phyloP scores from a whole-genome alignment of 805 yeast genomes.

The Metschnikowia cerradonensis region DNA sequence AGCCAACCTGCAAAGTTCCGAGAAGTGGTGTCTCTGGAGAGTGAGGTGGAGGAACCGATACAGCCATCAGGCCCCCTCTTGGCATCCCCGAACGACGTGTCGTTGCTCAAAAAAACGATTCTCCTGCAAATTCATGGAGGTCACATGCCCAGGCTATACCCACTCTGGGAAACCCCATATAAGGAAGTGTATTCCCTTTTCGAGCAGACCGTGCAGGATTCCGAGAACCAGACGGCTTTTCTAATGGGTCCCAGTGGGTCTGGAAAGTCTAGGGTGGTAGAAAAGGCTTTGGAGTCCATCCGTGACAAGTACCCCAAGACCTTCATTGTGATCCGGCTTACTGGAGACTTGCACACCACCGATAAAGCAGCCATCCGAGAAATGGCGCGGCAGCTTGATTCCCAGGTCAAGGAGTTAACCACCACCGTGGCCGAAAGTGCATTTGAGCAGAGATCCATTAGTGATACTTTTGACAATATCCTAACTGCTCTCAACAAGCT shows the following conservation, averaged over 20 bases:
- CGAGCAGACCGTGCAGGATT: conserved; percentile 58
- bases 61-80: background rate
- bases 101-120: conserved; percentile 6
- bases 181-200: conserved; percentile 54
- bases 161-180: conserved; percentile 28
- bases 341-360: conserved; percentile 69
- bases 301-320: conserved; percentile 39
- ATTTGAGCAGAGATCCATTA: conserved; percentile 51
- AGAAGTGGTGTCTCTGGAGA: background rate
- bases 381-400: conserved; percentile 79
- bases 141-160: conserved; percentile 7
- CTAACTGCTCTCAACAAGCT: conserved; percentile 47
- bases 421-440: conserved; percentile 15
- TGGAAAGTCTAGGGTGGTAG: conserved; percentile 68
- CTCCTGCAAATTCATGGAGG: conserved; percentile 13
- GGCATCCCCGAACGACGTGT: conserved; percentile 6
- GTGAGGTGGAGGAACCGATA: background rate
- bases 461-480: conserved; percentile 59
- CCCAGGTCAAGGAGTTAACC: conserved; percentile 18
- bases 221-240: conserved; percentile 78
- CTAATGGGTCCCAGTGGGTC: conserved; percentile 75
- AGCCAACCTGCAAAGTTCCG: background rate
- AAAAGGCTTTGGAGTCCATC: conserved; percentile 51
- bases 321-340: conserved; percentile 59
- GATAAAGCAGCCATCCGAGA: conserved; percentile 80